Evolutionary conservation across 805 yeast species (phyloP), one percentile per base, ranked within the genome.

Genomic region (Tetrapisispora phaffii): DNA sequence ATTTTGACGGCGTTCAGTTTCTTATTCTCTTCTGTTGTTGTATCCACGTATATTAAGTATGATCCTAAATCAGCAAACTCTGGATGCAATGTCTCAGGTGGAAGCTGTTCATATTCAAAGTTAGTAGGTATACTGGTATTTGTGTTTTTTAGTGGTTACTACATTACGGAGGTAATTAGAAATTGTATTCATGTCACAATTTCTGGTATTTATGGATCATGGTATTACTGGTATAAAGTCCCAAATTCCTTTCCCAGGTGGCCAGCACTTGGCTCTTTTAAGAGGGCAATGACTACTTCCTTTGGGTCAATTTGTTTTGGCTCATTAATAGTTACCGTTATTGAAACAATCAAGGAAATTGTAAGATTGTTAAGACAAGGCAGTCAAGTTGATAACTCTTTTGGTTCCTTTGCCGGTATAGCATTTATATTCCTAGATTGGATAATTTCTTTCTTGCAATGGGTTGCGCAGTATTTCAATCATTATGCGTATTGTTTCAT

Each of bases 271-370:
- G 88, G 93, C 2, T 81, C 96, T 2, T 77, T 88, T 52, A 77
- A 71, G 55, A 74, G 95, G 52, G 86, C 95, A 1, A 63, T 85
- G 63, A 83, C 95, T 3, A 83, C 80, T 59, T 85, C 95, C 9
- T 82, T 88, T 57, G 97, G 97, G 2, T 84, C 95, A 2, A 82
- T 89, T 45, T 83, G 95, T 60, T 83, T 85, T 58, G 96, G 96
- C 0, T 82, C 87, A 2, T 63, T 83, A 56, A 73, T 83, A 59
- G 84, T 84, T 34, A 77, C 86, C 0, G 50, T 86, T 22, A 73
- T 87, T 50, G 90, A 85, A 57, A 71, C 86, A 15, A 50, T 84
- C 37, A 74, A 78, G 49, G 80, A 77, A 42, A 57, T 76, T 5
- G 57, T 85, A 34, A 69, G 72, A 17, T 60, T 78, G 20, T 57